phyloP scores from a whole-genome alignment of 768 basidiomycete genomes.

The Pleurotus citrinopileatus region DNA sequence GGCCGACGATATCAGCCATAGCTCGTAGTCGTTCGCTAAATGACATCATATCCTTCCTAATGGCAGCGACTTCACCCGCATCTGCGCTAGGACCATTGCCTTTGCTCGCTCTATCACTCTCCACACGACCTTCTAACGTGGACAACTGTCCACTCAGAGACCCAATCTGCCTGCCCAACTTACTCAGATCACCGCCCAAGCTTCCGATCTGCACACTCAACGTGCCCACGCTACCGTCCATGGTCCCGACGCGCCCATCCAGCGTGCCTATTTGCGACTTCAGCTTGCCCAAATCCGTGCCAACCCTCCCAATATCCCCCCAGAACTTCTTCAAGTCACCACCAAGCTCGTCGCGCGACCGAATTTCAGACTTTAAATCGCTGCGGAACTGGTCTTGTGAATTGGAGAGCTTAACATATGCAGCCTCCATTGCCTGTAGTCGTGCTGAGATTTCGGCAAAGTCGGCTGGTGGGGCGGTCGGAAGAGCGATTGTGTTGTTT shows the following conservation, averaged over 20 bases:
- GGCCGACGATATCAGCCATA: not conserved
- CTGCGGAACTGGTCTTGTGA: slow-evolving; percentile 50
- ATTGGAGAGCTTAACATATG: slow-evolving; percentile 54
- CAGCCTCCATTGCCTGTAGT: slow-evolving; percentile 60
- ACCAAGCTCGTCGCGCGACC: slow-evolving; percentile 47
- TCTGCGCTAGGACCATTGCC: slow-evolving; percentile 6
- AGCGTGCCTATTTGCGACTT: slow-evolving; percentile 9
- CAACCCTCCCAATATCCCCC: slow-evolving; percentile 5
- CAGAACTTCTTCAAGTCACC: slow-evolving; percentile 44
- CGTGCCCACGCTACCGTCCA: slow-evolving; percentile 5
- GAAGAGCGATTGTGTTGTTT: slow-evolving; percentile 20
- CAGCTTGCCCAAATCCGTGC: slow-evolving; percentile 37
- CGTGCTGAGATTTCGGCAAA: slow-evolving; percentile 63
- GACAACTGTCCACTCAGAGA: slow-evolving; percentile 19
- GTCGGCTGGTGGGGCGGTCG: slow-evolving; percentile 51
- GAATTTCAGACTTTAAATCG: slow-evolving; percentile 51
- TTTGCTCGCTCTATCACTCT: slow-evolving; percentile 11
- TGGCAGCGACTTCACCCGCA: not conserved
- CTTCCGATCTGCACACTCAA: slow-evolving; percentile 36
- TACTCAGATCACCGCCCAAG: slow-evolving; percentile 14
- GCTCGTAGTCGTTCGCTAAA: not conserved
- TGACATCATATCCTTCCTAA: slow-evolving; percentile 1
- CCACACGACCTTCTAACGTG: slow-evolving; percentile 23
- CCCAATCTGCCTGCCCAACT: slow-evolving; percentile 12
- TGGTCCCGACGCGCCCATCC: slow-evolving; percentile 44